These are phyloP conservation scores for Plenodomus biglobosus DNA, from an alignment of 2,329 filamentous ascomycete genomes.

Conservation along the genomic window DNA sequence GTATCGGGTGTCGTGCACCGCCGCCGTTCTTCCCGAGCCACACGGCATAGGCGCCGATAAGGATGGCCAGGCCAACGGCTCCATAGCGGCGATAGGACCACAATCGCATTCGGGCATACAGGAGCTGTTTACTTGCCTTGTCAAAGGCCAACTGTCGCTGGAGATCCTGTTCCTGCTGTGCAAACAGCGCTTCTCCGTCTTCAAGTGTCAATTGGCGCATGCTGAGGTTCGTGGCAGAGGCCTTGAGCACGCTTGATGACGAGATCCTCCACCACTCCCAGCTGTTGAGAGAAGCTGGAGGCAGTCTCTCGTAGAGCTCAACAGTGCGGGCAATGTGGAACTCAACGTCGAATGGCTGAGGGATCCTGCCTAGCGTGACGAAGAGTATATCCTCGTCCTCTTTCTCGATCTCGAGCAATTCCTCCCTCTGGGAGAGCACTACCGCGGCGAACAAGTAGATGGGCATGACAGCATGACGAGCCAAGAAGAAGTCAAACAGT, in stretches of 20 bases:
- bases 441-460: conserved; percentile 83
- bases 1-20: conserved; percentile 6
- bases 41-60: conserved; percentile 39
- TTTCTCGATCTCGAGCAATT: conserved; percentile 79
- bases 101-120: conserved; percentile 45
- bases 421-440: conserved; percentile 74
- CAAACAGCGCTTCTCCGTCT: conserved; percentile 69
- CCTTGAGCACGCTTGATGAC: conserved; percentile 79
- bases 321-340: conserved; percentile 68
- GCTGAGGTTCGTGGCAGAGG: conserved; percentile 60
- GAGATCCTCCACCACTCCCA: conserved; percentile 73
- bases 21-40: conserved; percentile 36
- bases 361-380: conserved; percentile 82
- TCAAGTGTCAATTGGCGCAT: conserved; percentile 60
- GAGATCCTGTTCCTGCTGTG: conserved; percentile 72
- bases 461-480: conserved; percentile 81
- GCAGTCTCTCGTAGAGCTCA: conserved; percentile 64
- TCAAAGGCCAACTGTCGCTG: conserved; percentile 59
- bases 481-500: conserved; percentile 88
- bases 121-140: conserved; percentile 45
- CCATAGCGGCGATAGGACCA: conserved; percentile 69
- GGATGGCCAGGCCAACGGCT: conserved; percentile 56
- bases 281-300: conserved; percentile 68
- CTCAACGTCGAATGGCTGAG: conserved; percentile 78
- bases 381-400: conserved; percentile 87